Evolutionary conservation across 2,329 filamentous ascomycete species (phyloP).

Genomic region (Aspergillus alliaceus): DNA sequence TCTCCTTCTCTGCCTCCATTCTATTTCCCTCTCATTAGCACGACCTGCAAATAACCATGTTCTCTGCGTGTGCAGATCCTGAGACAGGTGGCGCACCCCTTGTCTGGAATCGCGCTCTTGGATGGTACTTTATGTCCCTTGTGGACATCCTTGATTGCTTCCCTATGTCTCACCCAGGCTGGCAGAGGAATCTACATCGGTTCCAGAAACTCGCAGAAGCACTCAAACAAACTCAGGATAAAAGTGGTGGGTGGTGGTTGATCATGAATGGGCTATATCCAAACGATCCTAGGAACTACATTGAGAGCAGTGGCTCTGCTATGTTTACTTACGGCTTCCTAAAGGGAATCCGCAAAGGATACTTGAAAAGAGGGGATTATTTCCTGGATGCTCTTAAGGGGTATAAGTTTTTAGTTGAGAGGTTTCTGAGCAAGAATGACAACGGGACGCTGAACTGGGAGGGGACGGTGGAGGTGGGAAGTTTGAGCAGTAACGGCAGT

Average conservation of each 20-base stretch:
- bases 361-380: no score
- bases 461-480: slow-evolving; percentile 16
- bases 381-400: slow-evolving; percentile 1
- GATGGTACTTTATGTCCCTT: slow-evolving; percentile 19
- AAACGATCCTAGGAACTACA: slow-evolving; percentile 13
- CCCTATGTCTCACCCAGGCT: slow-evolving; percentile 9
- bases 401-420: background rate
- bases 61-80: slow-evolving; percentile 6
- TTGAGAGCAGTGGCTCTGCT: slow-evolving; percentile 16
- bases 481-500: slow-evolving; percentile 13
- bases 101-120: slow-evolving; percentile 15
- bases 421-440: slow-evolving; percentile 8
- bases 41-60: background rate
- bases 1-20: background rate
- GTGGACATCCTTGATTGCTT: slow-evolving; percentile 15
- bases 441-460: slow-evolving; percentile 17
- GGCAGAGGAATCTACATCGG: slow-evolving; percentile 8
- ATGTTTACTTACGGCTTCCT: slow-evolving; percentile 18
- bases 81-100: slow-evolving; percentile 11
- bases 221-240: slow-evolving; percentile 11
- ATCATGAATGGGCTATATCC: slow-evolving; percentile 15
- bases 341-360: no score
- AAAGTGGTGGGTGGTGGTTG: slow-evolving; percentile 15
- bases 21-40: background rate
- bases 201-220: slow-evolving; percentile 14